phyloP scores from a whole-genome alignment of 176 grass and related monocot species.

The Oryza meridionalis region DNA sequence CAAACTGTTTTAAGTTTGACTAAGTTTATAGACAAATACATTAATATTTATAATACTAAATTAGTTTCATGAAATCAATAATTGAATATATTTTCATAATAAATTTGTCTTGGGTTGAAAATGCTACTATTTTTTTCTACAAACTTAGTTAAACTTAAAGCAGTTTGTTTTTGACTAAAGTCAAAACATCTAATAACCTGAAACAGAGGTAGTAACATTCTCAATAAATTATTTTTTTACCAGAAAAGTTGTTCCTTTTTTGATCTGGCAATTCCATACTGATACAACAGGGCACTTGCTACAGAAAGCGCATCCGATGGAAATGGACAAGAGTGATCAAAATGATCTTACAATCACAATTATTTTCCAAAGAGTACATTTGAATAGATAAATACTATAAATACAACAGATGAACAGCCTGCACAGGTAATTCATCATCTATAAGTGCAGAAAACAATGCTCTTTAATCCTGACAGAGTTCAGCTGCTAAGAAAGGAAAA shows the following conservation, averaged over 20 bases:
- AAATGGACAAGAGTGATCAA: neutral
- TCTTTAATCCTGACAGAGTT: constrained; percentile 12
- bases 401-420: constrained; percentile 4
- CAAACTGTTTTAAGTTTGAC: too few species aligned
- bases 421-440: neutral
- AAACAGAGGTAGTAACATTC: too few species aligned
- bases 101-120: too few species aligned
- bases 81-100: too few species aligned
- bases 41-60: too few species aligned
- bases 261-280: neutral
- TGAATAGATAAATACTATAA: constrained; percentile 2
- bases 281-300: neutral
- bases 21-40: too few species aligned
- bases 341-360: neutral
- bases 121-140: too few species aligned
- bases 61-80: too few species aligned
- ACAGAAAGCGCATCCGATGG: neutral
- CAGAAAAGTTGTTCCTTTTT: neutral
- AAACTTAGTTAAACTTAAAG: too few species aligned
- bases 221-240: neutral
- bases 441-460: constrained; percentile 31
- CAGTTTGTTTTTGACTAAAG: too few species aligned
- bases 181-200: too few species aligned
- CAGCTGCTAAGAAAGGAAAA: constrained; percentile 43
- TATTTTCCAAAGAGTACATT: neutral